Conservation (phyloP, 163 green algal genomes). For the Smithsoniella earleae region DNA sequence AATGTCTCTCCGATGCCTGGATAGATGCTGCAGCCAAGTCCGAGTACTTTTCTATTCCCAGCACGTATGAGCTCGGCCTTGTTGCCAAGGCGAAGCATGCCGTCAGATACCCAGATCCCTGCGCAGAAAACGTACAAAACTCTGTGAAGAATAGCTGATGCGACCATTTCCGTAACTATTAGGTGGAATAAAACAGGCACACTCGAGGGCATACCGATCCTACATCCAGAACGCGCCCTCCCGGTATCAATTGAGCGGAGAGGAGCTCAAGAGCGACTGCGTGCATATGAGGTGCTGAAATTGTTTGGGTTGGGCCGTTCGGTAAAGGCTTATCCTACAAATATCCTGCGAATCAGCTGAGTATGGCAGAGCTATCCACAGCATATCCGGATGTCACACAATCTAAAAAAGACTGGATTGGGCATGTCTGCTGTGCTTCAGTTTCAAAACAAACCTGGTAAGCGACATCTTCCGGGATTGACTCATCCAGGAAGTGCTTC, state of each 20-base stretch:
- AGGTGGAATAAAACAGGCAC: too few relatives aligned
- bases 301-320: too few relatives aligned
- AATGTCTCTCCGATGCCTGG: background rate
- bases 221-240: constrained; percentile 54
- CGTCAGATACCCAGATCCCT: constrained; percentile 55
- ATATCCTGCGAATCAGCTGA: too few relatives aligned
- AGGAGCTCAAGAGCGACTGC: constrained; percentile 61
- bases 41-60: constrained; percentile 55
- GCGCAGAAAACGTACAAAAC: too few relatives aligned
- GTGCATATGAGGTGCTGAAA: constrained; percentile 71
- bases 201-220: constrained; percentile 41
- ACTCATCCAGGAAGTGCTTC: background rate
- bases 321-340: too few relatives aligned
- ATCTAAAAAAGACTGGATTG: too few relatives aligned
- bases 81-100: constrained; percentile 54
- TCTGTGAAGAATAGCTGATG: too few relatives aligned
- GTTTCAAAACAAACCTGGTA: background rate
- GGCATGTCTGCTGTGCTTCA: too few relatives aligned
- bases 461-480: background rate
- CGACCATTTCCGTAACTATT: too few relatives aligned
- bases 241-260: constrained; percentile 41
- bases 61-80: constrained; percentile 40
- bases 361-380: too few relatives aligned
- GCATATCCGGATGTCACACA: too few relatives aligned
- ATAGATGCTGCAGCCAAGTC: background rate